Percentiles rank a stretch among this genome's conserved stretches.
phyloP scores from a whole-genome alignment of 202 grass and related monocot genomes.

The Panicum hallii region DNA sequence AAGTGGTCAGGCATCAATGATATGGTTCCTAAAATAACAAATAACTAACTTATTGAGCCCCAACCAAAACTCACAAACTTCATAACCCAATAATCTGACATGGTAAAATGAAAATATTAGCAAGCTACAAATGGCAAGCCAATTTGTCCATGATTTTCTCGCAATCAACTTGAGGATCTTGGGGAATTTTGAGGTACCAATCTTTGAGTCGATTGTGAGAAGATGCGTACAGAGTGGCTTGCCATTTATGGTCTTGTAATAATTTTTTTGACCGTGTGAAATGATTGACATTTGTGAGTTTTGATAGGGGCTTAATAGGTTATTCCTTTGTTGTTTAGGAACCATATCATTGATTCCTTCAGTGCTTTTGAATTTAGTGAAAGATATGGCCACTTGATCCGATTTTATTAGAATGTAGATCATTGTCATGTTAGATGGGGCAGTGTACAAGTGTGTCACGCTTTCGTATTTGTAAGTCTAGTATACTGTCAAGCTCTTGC shows the following conservation, averaged over 20 bases:
- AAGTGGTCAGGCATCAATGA: background rate
- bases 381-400: background rate
- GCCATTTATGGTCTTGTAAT: background rate
- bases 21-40: no score
- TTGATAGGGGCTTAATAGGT: slow-evolving; percentile 7
- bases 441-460: background rate
- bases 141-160: no score
- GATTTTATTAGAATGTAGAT: background rate
- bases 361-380: slow-evolving; percentile 31
- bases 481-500: slow-evolving; percentile 8
- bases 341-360: slow-evolving; percentile 1
- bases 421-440: background rate
- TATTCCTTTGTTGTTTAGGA: background rate
- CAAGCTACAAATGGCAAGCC: no score
- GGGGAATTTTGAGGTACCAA: no score
- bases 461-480: background rate
- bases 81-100: no score
- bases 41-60: no score
- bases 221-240: background rate
- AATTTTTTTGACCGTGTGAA: background rate
- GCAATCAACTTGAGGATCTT: no score
- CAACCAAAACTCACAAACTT: no score
- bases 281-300: slow-evolving; percentile 8
- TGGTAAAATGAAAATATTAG: no score
- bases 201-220: slow-evolving; percentile 18